Base-by-base conservation (phyloP, 1,139 yeast species). In the Kurtzmaniella quercitrusa region DNA sequence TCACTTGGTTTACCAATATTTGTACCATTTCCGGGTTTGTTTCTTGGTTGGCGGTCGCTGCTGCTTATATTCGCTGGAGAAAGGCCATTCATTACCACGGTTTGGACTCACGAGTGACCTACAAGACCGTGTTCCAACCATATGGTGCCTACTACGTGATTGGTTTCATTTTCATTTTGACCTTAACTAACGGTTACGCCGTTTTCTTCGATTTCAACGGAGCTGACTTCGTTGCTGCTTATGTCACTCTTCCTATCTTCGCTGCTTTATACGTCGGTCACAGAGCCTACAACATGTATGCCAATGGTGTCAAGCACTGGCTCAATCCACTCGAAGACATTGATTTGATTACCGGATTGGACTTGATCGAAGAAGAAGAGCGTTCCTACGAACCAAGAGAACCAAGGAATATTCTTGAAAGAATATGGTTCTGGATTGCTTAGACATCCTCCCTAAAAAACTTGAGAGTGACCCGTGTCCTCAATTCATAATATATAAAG, bases 1-100 rank as follows among this genome's bases (percentile, higher is more conserved):
- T 85, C 63, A 66, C 66, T 42, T 83, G 85, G 70, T 80, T 85
- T 50, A 82, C 85, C 44, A 83, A 82, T 58, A 81, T 82, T 50
- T 83, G 83, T 34, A 80, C 90, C 27, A 80, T 84, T 50, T 80
- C 84, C 38, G 91, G 90, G 41, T 71, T 85, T 44, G 58, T 84
- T 45, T 77, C 86, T 38, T 85, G 93, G 93, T 67, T 82, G 44
- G 70, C 69, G 43, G 66, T 75, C 31, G 55, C 72, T 17, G 55
- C 67, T 34, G 69, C 81, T 18, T 77, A 77, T 51, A 46, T 77
- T 40, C 68, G 81, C 58, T 79, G 77, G 74, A 75, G 80, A 62
- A 73, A 70, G 53, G 84, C 82, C 16, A 66, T 79, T 44, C 54
- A 51, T 1, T 66, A 51, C 53, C 73, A 74, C 45, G 60, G 59